Base-by-base conservation (phyloP, 139 green algal species). In the Chlamydomonas incerta region DNA sequence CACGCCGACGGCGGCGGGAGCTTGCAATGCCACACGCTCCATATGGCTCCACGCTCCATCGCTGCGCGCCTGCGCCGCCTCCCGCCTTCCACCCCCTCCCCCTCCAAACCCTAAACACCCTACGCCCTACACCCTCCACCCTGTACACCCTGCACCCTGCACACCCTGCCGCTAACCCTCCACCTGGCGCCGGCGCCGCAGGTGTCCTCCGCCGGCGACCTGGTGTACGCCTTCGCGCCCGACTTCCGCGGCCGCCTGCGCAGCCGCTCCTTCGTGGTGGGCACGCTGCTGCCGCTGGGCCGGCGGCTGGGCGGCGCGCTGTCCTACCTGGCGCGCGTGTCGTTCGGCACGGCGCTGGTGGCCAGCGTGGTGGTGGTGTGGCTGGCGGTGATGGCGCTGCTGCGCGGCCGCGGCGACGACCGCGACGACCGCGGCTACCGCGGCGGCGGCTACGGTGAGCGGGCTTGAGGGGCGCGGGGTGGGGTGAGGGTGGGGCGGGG, bases 271-370 rank as follows among this genome's bases (percentile, higher is more conserved):
- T 81, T 96, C 66, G 72, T 90, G 37, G 83, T 98, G 37, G 82
- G 92, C 2, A n/a, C 93, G 41, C 89, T 95, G 86, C 96, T 96
- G 0, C 58, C 87, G 29, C 34, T 96, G 15, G 76, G 92, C 31
- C 65, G 79, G 41, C 41, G 41, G 41, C 41, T 15, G 26, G 82
- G 67, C 8, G 60, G 87, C 62, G 83, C 58, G 0, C 87, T 80
- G 0, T 84, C 52, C 20, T 86, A 80, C 80, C 33, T 86, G 33
- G 4, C 68, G 10, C 80, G 80, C 26, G 88, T 98, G 6, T 86
- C 90, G 0, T 99, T 99, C 93, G 97, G 97, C 47, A 94, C 95
- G 0, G 91, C 96, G 0, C 94, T 99, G 6, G 68, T 99, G 21
- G 90, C 93, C 9, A 97, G 93, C 15, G 92, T 97, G 28, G 76